Base-by-base conservation (phyloP, 176 grass and related monocot species). In the Zoysia japonica region DNA sequence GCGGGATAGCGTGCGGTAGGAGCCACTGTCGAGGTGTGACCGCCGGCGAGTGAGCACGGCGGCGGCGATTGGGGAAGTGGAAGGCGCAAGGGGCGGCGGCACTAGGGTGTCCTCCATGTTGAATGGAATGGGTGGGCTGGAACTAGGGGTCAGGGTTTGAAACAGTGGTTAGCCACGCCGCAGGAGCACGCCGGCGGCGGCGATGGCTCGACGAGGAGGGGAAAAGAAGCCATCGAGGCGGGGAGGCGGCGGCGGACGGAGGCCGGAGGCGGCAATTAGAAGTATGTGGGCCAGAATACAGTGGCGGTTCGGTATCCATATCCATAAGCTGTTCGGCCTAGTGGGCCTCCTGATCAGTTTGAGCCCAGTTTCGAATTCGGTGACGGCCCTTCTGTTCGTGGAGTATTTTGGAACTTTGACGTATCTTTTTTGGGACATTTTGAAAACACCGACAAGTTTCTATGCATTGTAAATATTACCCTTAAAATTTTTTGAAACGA, bases 11-110 rank as follows among this genome's bases (percentile, higher is more conserved):
- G 89, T 89, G 49, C 87, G 85, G 61, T 90, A 94, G 68, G 89
- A 92, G 53, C 77, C 78, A 47, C 91, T 92, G 37, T 94, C 87
- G 7, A 97, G 89, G 78, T 97, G 95, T 55, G 84, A 89, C 64
- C 87, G 79, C 49, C 83, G 82, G 84, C 75, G 77, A 13, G 55
- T 8, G 77, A 84, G 56, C 77, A 74, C 64, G 62, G 37, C 46
- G 36, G 40, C 53, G 69, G 47, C 70, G 39, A 74, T 20, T 38
- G 46, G 28, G 39, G 1, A 17, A 14, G 20, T 60, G 13, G 16
- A 41, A 36, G 80, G 28, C 17, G 42, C 68, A 39, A 49, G 12
- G 61, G 65, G n/a, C 41, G 63, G 68, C 44, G 63, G 52, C 19
- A 43, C 7, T 40, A 79, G 52, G 53, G 73, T 14, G 17, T 67